phyloP scores from a whole-genome alignment of 495 filamentous ascomycete species.

The Immersiella caudata region DNA sequence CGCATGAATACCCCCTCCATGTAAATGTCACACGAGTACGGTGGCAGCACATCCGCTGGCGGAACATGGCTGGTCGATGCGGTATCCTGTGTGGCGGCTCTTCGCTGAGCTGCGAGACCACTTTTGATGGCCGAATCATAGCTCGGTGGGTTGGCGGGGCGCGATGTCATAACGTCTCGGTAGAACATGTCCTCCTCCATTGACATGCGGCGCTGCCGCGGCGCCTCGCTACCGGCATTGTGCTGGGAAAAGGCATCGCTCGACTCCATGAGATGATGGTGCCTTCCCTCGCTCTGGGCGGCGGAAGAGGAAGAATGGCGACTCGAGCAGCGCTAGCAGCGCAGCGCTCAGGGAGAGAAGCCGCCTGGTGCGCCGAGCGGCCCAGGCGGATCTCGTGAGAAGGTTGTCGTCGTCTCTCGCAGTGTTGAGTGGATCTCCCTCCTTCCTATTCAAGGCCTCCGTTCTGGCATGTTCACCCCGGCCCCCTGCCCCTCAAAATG shows the following conservation, averaged over 20 bases:
- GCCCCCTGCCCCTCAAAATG: constrained; percentile 9
- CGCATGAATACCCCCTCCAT: constrained; percentile 55
- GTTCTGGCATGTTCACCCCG: constrained; percentile 19
- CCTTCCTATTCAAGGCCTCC: constrained; percentile 13
- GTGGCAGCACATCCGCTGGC: constrained; percentile 47
- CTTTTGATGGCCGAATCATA: constrained; percentile 42
- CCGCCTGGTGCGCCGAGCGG: constrained; percentile 12
- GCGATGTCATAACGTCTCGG: constrained; percentile 39
- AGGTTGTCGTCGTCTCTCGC: constrained; percentile 11
- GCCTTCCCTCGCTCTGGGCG: constrained; percentile 16
- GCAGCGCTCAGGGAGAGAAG: constrained; percentile 4
- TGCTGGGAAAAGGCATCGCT: constrained; percentile 41
- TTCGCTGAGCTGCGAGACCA: constrained; percentile 38
- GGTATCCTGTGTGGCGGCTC: constrained; percentile 41
- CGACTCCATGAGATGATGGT: constrained; percentile 31
- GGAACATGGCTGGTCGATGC: background rate
- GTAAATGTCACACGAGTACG: constrained; percentile 58
- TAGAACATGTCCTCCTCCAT: constrained; percentile 47
- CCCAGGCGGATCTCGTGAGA: constrained; percentile 16
- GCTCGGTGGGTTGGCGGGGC: constrained; percentile 41
- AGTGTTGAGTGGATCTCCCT: constrained; percentile 13
- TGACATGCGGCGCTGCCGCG: constrained; percentile 41
- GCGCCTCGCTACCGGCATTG: constrained; percentile 31
- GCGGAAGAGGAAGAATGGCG: background rate
- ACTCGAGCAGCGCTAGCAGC: background rate